Percentiles rank a stretch among this genome's conserved stretches.
These are phyloP conservation scores for Phialophora chinensis DNA, from an alignment of 2,329 filamentous ascomycete species.

Conservation along the genomic window DNA sequence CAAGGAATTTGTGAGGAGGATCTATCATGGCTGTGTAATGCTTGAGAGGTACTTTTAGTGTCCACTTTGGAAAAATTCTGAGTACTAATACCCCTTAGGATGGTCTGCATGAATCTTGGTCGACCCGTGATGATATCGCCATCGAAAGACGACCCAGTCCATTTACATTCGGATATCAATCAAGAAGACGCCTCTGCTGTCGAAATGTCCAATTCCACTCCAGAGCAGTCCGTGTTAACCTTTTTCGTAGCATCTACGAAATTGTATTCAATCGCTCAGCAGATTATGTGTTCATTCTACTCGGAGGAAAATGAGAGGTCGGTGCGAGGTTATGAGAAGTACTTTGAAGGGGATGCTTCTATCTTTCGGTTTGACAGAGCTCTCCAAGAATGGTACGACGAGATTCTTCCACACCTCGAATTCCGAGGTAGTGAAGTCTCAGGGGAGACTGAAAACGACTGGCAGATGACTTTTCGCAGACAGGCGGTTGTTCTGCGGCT, in stretches of 20 bases:
- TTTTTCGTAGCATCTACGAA: conserved; percentile 21
- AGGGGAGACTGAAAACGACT: neutral
- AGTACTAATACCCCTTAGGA: conserved; percentile 26
- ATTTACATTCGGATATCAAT: conserved; percentile 43
- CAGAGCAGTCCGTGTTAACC: neutral
- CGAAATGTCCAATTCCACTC: neutral
- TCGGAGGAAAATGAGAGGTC: neutral
- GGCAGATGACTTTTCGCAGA: conserved; percentile 13
- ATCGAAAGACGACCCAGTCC: conserved; percentile 40
- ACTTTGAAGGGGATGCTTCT: conserved; percentile 11
- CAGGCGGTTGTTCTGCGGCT: conserved; percentile 23
- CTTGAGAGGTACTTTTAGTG: conserved; percentile 40
- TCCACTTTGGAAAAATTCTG: too few relatives aligned
- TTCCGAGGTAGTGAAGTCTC: too few relatives aligned
- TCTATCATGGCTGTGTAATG: conserved; percentile 47
- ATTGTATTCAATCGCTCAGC: conserved; percentile 18
- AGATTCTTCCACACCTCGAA: too few relatives aligned
- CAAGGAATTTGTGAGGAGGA: conserved; percentile 36
- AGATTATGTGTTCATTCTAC: conserved; percentile 20
- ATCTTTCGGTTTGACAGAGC: conserved; percentile 16
- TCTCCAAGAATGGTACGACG: conserved; percentile 12
- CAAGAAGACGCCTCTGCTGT: conserved; percentile 40
- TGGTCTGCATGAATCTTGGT: conserved; percentile 49
- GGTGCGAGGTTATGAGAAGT: conserved; percentile 2
- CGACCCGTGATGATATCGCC: conserved; percentile 47